Base-by-base conservation (phyloP, 2,329 filamentous ascomycete species). In the Arachnomyces sp. region DNA sequence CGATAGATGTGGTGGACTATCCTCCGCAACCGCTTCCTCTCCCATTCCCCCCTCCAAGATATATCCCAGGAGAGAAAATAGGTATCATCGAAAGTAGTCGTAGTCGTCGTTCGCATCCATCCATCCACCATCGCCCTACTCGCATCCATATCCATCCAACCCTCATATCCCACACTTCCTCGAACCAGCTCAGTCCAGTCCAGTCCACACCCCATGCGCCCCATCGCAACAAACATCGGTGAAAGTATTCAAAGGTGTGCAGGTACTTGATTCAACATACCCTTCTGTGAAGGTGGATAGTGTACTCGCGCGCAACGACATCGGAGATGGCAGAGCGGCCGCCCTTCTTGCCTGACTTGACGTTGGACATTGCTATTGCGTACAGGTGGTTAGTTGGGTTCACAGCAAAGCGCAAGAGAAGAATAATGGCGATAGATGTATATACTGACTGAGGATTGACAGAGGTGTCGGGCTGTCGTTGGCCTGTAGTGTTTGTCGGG, bases 231-330 rank as follows among this genome's bases (percentile, higher is more conserved):
- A n/a, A n/a, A n/a, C n/a, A n/a, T n/a, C n/a, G n/a, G n/a, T n/a
- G n/a, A n/a, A n/a, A n/a, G n/a, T n/a, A n/a, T n/a, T n/a, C n/a
- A n/a, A 5, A 25, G 5, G 20, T 25, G 20, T 25, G 20, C 9
- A 25, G 40, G 32, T 34, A 44, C 34, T 13, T 36, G 43, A 28
- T 43, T 62, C 59, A 69, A 84, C 84, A 70, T 89, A 93, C 86
- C 74, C 90, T 84, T 85, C 94, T 96, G 86, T 98, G 92, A 63
- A 98, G 77, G 81, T 98, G 90, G 77, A 98, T 96, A 73, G 92
- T 98, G 82, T 98, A 98, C 79, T 98, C 93, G 80, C 92, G 87
- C 64, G 92, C 83, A 71, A 98, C 90, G 68, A 98, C 93, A 74
- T 98, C 90, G 73, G 87, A 82, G 72, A 98, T 94, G 76, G 93